Percentiles rank a stretch among this genome's conserved stretches.
Conservation (phyloP, 805 yeast genomes). For the Candida nitratophila region DNA sequence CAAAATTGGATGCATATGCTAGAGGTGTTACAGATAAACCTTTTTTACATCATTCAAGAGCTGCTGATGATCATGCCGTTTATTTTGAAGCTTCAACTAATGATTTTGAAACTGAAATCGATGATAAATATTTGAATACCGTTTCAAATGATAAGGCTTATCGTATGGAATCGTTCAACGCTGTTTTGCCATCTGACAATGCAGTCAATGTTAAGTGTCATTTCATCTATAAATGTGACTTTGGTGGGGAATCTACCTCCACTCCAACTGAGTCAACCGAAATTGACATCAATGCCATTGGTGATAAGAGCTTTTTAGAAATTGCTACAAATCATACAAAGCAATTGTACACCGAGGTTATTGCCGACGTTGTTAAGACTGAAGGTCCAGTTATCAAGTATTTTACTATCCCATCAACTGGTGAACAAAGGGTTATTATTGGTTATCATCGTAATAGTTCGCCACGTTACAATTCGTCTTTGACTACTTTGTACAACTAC, state of each 20-base stretch:
- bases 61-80: conserved; percentile 80
- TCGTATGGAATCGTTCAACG: conserved; percentile 73
- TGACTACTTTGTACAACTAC: conserved; percentile 80
- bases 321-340: conserved; percentile 80
- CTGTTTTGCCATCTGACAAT: conserved; percentile 49
- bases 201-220: conserved; percentile 45
- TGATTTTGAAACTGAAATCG: conserved; percentile 68
- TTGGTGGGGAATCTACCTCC: too few relatives aligned
- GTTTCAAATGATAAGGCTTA: conserved; percentile 29
- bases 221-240: conserved; percentile 75
- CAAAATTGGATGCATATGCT: conserved; percentile 85
- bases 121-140: conserved; percentile 70
- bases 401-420: conserved; percentile 68
- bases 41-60: conserved; percentile 72
- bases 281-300: conserved; percentile 56
- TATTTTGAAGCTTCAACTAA: conserved; percentile 68
- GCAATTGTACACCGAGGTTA: conserved; percentile 63
- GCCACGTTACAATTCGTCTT: conserved; percentile 80
- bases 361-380: conserved; percentile 59
- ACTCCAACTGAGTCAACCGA: too few relatives aligned
- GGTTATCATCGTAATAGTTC: conserved; percentile 83
- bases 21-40: conserved; percentile 44
- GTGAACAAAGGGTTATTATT: conserved; percentile 81
- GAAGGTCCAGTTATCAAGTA: conserved; percentile 93
- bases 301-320: conserved; percentile 71